Conservation (phyloP, 2,329 filamentous ascomycete genomes). For the Dryadomyces quercivorus region DNA sequence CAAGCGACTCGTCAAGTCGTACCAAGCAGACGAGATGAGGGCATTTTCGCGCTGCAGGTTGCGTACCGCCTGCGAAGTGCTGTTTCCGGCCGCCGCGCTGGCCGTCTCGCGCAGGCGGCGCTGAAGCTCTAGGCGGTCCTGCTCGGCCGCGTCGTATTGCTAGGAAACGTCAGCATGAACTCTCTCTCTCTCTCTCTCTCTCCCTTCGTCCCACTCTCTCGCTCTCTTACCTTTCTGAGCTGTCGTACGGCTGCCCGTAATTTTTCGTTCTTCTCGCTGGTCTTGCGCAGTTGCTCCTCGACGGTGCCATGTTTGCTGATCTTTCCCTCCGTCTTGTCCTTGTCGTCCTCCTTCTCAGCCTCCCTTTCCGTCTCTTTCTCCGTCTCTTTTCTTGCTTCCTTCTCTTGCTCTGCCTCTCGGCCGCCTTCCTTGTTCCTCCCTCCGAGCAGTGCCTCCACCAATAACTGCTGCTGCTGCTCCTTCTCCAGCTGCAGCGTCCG, state of each 20-base stretch:
- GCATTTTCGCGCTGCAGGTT: constrained; percentile 67
- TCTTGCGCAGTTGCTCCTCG: constrained; percentile 26
- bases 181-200: not conserved
- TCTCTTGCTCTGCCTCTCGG: constrained; percentile 22
- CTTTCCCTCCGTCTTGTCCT: not conserved
- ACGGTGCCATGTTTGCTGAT: constrained; percentile 13
- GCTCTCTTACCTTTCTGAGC: constrained; percentile 43
- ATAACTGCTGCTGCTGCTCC: constrained; percentile 45
- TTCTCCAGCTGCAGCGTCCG: constrained; percentile 36
- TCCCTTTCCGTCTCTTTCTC: not conserved
- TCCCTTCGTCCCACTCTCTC: not conserved
- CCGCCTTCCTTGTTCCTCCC: constrained; percentile 43
- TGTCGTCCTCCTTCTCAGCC: not conserved
- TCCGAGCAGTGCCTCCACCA: constrained; percentile 45
- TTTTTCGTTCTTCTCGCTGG: constrained; percentile 44
- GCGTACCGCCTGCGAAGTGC: constrained; percentile 38
- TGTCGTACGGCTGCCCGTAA: constrained; percentile 41
- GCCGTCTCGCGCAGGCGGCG: constrained; percentile 24
- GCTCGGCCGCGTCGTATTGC: constrained; percentile 48
- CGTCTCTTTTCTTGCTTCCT: constrained; percentile 15
- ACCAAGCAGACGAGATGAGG: constrained; percentile 75
- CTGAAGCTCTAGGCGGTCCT: constrained; percentile 28
- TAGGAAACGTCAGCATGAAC: constrained; percentile 15
- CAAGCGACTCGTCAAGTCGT: constrained; percentile 64
- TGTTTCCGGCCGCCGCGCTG: constrained; percentile 28